Percentiles rank a stretch among this genome's conserved stretches.
These are phyloP conservation scores for Globisporangium viniferum DNA, from an alignment of 352 stramenopile genomes.

Conservation along the genomic window DNA sequence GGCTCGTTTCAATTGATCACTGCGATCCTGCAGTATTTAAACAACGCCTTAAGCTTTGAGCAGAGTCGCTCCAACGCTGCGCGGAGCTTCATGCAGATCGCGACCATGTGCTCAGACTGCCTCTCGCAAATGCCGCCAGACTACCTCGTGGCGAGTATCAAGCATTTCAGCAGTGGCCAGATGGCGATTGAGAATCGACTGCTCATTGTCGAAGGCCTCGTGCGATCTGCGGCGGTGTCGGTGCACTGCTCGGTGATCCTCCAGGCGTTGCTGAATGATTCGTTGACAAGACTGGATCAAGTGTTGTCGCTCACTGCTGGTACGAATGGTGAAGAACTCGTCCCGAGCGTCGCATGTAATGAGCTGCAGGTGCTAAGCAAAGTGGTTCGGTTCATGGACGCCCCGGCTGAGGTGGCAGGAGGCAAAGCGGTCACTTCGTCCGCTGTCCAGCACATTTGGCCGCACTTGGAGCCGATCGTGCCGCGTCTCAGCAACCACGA, in stretches of 20 bases:
- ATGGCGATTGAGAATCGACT: constrained; percentile 57
- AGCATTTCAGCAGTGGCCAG: constrained; percentile 33
- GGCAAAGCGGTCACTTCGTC: constrained; percentile 44
- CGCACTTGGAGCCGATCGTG: constrained; percentile 47
- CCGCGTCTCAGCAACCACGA: constrained; percentile 39
- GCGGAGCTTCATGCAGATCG: constrained; percentile 74
- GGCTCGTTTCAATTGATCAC: constrained; percentile 37
- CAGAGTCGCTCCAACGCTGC: constrained; percentile 45
- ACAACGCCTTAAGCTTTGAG: constrained; percentile 31
- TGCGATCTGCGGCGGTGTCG: constrained; percentile 47
- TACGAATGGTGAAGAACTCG: constrained; percentile 18
- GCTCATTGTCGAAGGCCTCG: constrained; percentile 62
- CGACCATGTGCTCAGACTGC: constrained; percentile 42
- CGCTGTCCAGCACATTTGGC: constrained; percentile 50
- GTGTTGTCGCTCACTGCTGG: constrained; percentile 22
- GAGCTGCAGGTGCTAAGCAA: constrained; percentile 73
- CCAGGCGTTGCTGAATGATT: constrained; percentile 44
- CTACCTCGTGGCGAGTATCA: constrained; percentile 38
- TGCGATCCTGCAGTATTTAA: constrained; percentile 56
- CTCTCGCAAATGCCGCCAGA: constrained; percentile 44
- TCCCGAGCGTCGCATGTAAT: constrained; percentile 30
- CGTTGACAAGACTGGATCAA: constrained; percentile 45
- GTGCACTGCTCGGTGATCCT: constrained; percentile 49
- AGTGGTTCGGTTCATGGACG: constrained; percentile 62
- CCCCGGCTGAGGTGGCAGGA: constrained; percentile 45